These are phyloP conservation scores for Leccinum rimulosum DNA, from an alignment of 768 basidiomycete species.

Conservation along the genomic window DNA sequence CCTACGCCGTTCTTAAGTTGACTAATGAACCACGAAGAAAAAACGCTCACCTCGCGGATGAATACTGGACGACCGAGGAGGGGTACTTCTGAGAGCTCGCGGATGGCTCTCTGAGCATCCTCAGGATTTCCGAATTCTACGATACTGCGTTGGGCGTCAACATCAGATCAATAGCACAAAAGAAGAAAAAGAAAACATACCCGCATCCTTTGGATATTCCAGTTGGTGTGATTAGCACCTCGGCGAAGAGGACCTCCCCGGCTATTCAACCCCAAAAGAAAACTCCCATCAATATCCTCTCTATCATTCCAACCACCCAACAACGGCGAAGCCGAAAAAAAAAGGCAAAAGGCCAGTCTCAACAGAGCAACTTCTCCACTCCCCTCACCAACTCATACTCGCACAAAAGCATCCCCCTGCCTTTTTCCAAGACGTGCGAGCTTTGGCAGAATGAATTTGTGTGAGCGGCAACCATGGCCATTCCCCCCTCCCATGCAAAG, in stretches of 20 bases:
- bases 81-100: conserved; percentile 84
- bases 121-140: conserved; percentile 92
- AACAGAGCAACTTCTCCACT: conserved; percentile 29
- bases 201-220: conserved; percentile 99
- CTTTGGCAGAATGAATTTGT: conserved; percentile 36
- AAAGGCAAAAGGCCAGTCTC: conserved; percentile 40
- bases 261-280: conserved; percentile 90
- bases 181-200: conserved; percentile 51
- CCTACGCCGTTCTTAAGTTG: conserved; percentile 45
- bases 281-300: conserved; percentile 95
- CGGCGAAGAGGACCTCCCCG: conserved; percentile 99
- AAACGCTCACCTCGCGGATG: conserved; percentile 77
- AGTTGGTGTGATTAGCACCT: conserved; percentile 95
- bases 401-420: conserved; percentile 29
- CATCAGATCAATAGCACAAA: neutral
- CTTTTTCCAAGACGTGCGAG: conserved; percentile 35
- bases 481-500: conserved; percentile 37
- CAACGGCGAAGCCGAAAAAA: conserved; percentile 41
- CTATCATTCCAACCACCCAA: conserved; percentile 53
- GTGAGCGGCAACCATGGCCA: conserved; percentile 28
- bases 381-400: conserved; percentile 37
- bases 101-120: conserved; percentile 85
- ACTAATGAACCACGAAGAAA: neutral
- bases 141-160: conserved; percentile 56
- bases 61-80: conserved; percentile 95